These are phyloP conservation scores for Secale cereale DNA, from an alignment of 176 grass and related monocot species.

Conservation along the genomic window DNA sequence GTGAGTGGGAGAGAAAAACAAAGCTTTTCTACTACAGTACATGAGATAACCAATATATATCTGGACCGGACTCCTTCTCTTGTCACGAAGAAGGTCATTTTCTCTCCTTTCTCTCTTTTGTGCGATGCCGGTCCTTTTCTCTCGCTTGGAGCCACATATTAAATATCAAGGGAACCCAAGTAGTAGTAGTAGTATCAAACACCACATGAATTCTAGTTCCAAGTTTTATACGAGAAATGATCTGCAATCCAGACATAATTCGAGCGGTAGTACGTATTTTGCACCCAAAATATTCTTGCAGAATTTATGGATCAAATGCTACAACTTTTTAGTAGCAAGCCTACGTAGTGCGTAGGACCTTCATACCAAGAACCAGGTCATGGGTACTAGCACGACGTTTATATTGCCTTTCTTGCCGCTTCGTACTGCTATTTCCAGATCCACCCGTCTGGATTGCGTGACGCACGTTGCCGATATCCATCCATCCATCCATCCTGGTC, in stretches of 20 bases:
- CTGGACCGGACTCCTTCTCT: neutral
- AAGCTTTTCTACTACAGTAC: neutral
- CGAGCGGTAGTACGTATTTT: neutral
- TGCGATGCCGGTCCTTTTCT: neutral
- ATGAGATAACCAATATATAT: no score
- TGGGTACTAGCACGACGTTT: slow-evolving; percentile 10
- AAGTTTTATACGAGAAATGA: neutral
- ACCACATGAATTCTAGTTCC: neutral
- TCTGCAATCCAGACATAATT: neutral
- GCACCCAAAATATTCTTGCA: neutral
- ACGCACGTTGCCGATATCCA: slow-evolving; percentile 35
- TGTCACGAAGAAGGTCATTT: neutral
- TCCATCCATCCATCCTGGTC: slow-evolving; percentile 9
- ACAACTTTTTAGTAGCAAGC: neutral
- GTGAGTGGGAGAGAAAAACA: neutral
- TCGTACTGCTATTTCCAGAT: neutral
- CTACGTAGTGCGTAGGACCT: neutral
- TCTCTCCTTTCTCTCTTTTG: neutral
- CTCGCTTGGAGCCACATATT: neutral
- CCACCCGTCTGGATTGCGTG: slow-evolving; percentile 13
- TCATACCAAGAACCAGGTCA: neutral
- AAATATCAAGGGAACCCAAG: neutral
- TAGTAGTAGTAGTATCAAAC: neutral
- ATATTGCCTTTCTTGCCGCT: neutral
- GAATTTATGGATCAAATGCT: no score